phyloP scores from a whole-genome alignment of 2,329 filamentous ascomycete species.

The Aspergillus aculeatinus region DNA sequence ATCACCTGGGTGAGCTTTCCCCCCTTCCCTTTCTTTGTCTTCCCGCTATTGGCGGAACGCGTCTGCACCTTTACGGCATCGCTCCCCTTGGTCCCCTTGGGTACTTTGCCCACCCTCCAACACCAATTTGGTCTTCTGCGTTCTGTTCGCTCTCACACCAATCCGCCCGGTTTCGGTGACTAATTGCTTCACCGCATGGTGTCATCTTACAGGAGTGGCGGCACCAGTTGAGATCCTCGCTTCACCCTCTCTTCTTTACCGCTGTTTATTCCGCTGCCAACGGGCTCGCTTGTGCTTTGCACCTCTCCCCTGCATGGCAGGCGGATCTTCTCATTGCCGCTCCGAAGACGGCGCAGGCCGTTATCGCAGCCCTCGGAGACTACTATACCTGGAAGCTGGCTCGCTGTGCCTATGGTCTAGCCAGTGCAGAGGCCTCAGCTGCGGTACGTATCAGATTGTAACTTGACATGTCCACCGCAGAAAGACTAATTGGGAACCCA shows the following conservation, averaged over 20 bases:
- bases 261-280: constrained; percentile 66
- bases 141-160: background rate
- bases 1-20: constrained; percentile 78
- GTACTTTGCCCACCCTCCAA: background rate
- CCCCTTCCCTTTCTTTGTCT: background rate
- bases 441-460: constrained; percentile 54
- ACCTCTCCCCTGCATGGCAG: constrained; percentile 55
- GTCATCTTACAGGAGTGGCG: constrained; percentile 75
- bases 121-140: background rate
- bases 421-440: constrained; percentile 64
- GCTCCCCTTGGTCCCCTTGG: background rate
- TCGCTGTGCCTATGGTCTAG: constrained; percentile 65
- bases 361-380: constrained; percentile 75
- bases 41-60: background rate
- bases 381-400: constrained; percentile 86
- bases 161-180: background rate
- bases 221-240: constrained; percentile 78
- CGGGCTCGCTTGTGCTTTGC: constrained; percentile 55
- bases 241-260: constrained; percentile 88
- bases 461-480: background rate
- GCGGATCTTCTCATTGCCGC: constrained; percentile 68
- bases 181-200: constrained; percentile 9
- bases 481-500: constrained; percentile 39
- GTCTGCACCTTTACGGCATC: background rate
- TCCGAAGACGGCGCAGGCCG: constrained; percentile 73